Conservation (phyloP, 192 early-diverging fungal genomes). For the Coemansia sp. region DNA sequence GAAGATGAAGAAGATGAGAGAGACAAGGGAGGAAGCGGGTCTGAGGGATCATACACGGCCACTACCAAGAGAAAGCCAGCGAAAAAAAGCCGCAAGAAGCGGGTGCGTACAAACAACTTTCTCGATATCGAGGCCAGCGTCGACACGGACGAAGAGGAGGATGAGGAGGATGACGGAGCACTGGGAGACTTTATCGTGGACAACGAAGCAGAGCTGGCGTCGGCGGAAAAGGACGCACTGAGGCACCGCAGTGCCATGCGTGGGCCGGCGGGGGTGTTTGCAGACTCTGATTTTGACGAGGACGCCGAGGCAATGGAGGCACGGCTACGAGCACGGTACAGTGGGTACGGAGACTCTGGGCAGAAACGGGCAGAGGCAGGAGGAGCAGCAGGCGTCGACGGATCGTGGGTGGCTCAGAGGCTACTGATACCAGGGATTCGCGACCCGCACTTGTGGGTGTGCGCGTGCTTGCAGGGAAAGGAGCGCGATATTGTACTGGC, state of each 20-base stretch:
- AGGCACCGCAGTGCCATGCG: constrained; percentile 54
- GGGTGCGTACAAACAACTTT: constrained; percentile 53
- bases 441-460: constrained; percentile 91
- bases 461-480: constrained; percentile 78
- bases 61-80: constrained; percentile 1
- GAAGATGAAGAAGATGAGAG: constrained; percentile 58
- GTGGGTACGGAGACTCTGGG: constrained; percentile 55
- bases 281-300: constrained; percentile 62
- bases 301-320: constrained; percentile 83
- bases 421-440: constrained; percentile 79
- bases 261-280: constrained; percentile 60
- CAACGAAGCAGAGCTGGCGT: constrained; percentile 65
- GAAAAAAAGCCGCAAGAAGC: constrained; percentile 30
- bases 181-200: constrained; percentile 60
- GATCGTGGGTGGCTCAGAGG: constrained; percentile 63
- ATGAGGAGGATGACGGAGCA: constrained; percentile 68
- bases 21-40: constrained; percentile 37
- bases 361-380: constrained; percentile 42
- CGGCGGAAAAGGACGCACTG: constrained; percentile 54
- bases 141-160: constrained; percentile 75
- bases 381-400: constrained; percentile 52
- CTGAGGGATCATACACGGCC: no score
- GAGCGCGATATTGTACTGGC: constrained; percentile 84
- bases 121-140: constrained; percentile 73
- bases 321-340: constrained; percentile 68